Evolutionary conservation across 2,329 filamentous ascomycete species (phyloP).

Genomic region (Helicocarpus griseus): DNA sequence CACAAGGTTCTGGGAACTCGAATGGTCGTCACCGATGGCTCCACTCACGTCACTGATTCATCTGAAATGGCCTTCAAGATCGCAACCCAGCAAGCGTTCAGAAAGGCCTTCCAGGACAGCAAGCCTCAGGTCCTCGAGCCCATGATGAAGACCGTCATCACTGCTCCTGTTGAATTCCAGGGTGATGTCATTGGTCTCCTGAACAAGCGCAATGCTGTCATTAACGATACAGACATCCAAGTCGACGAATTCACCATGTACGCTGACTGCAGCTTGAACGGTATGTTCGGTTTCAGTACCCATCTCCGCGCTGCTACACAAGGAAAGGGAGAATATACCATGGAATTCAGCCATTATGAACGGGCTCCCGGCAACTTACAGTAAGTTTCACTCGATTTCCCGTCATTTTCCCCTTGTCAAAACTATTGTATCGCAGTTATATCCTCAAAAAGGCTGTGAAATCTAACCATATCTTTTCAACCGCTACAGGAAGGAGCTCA

Average conservation of each 20-base stretch:
- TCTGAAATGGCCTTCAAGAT: slow-evolving; percentile 93
- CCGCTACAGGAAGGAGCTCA: slow-evolving; percentile 48
- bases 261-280: slow-evolving; percentile 86
- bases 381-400: slow-evolving; percentile 42
- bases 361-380: slow-evolving; percentile 81
- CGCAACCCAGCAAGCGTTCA: slow-evolving; percentile 92
- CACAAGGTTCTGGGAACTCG: slow-evolving; percentile 81
- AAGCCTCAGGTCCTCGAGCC: slow-evolving; percentile 83
- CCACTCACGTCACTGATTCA: slow-evolving; percentile 95
- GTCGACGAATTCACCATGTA: slow-evolving; percentile 87
- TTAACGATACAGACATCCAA: slow-evolving; percentile 90
- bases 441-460: not conserved
- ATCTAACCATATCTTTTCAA: slow-evolving; percentile 1
- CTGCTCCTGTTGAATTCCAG: slow-evolving; percentile 93
- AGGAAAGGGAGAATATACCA: slow-evolving; percentile 95
- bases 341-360: slow-evolving; percentile 97
- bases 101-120: slow-evolving; percentile 77
- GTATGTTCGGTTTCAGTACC: slow-evolving; percentile 95
- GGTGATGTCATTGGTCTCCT: slow-evolving; percentile 87
- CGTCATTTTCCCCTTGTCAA: not conserved
- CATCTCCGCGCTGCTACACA: slow-evolving; percentile 88
- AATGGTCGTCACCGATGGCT: slow-evolving; percentile 94
- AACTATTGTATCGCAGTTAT: not conserved
- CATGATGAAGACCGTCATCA: slow-evolving; percentile 96
- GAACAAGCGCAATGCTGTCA: slow-evolving; percentile 93